phyloP scores from a whole-genome alignment of 1,284 basidiomycete genomes.

The Rhodotorula sp. region DNA sequence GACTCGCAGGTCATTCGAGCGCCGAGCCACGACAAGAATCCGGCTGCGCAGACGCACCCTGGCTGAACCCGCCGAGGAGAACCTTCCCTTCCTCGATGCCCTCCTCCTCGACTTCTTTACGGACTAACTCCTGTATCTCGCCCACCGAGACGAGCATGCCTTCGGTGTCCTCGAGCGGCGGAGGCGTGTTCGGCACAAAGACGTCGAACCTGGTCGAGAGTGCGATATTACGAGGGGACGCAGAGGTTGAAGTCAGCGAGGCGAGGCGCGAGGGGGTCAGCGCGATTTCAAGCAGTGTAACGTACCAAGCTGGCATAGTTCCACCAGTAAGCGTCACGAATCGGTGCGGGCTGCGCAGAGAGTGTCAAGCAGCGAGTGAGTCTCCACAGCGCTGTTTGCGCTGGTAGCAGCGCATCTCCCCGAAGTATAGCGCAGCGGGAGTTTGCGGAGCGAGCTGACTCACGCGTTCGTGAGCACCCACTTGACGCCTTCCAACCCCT shows the following conservation, averaged over 20 bases:
- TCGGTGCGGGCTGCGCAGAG: no score
- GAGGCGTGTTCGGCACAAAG: slow-evolving; percentile 59
- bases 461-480: slow-evolving; percentile 59
- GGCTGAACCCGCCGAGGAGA: slow-evolving; percentile 73
- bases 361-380: no score
- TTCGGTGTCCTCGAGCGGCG: slow-evolving; percentile 64
- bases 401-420: no score
- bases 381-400: no score
- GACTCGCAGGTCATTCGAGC: no score
- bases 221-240: no score
- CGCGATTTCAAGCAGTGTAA: no score
- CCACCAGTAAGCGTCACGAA: no score
- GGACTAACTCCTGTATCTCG: slow-evolving; percentile 68
- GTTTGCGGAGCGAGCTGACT: not conserved
- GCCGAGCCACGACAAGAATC: no score
- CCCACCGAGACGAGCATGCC: slow-evolving; percentile 68
- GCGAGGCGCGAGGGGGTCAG: no score
- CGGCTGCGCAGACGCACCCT: slow-evolving; percentile 50
- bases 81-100: slow-evolving; percentile 63
- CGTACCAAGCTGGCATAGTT: no score
- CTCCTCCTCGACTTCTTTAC: slow-evolving; percentile 64
- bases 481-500: slow-evolving; percentile 31
- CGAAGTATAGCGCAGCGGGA: not conserved
- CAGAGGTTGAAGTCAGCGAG: slow-evolving; percentile 11
- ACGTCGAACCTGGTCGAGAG: slow-evolving; percentile 56